Evolutionary conservation across 345 rosid genomes (phyloP), one percentile per base, ranked within the genome.

Genomic region (Camelina hispida): DNA sequence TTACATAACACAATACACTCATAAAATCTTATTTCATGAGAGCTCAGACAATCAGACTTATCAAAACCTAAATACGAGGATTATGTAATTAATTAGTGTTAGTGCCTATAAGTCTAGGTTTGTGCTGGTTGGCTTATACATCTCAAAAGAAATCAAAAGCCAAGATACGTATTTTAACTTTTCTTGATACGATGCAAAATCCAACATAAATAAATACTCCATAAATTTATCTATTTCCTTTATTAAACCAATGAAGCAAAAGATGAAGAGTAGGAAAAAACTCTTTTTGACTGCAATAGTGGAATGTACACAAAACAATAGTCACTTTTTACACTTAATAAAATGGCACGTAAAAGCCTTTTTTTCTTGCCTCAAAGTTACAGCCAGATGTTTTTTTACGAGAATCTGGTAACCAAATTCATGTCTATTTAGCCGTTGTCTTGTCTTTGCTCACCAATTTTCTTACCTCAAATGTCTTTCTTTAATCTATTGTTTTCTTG

Each of bases 241-340:
- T 47, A 64, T 15, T 2, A 32, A 60, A 72, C 63, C 73, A 51
- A 78, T 65, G 78, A 78, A 52, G 40, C 60, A 57, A 65, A 62
- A 38, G 38, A 71, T 69, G 70, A 32, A 32, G 32, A 22, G 51
- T 51, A 25, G 42, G 40, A 38, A 58, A 62, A 54, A 23, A 23
- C 11, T 44, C 38, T 50, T 77, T 72, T 78, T 78, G 78, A 78
- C 81, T 67, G 74, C 73, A 78, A 78, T 66, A 71, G 80, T 71
- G 56, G 72, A 55, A 50, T 76, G 80, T 69, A 71, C 76, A 64
- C 68, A 77, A 34, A 56, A 47, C 72, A 57, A 62, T 50, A 15
- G 55, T 57, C 65, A 65, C 80, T 65, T 77, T 77, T 71, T 65
- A 50, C 80, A 65, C 72, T 71, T 77, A 65, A 65, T 56, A 38